A percentile compares a stretch with the other conserved stretches of the same genome.
Conservation (phyloP, 441 rosid species). For the Hura crepitans region DNA sequence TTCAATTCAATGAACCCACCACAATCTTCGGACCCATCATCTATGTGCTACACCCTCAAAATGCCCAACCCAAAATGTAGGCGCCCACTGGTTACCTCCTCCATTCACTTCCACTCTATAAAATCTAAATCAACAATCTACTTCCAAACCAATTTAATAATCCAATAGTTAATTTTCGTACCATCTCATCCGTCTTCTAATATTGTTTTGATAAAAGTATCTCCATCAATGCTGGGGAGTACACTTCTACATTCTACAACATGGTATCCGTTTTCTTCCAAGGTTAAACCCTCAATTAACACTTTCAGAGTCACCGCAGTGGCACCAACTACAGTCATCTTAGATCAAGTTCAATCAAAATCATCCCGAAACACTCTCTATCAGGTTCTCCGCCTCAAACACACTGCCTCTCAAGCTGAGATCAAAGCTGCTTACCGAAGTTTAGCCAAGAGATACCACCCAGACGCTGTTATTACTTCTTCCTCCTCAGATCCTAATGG, state of each 20-base stretch:
- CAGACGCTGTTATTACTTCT: constrained; percentile 14
- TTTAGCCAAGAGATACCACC: constrained; percentile 36
- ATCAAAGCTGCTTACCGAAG: constrained; percentile 34
- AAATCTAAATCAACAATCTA: too few species aligned
- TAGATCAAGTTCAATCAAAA: too few species aligned
- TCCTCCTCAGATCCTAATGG: neutral
- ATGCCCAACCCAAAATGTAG: too few species aligned
- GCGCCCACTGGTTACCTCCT: too few species aligned
- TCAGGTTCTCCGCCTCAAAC: constrained; percentile 26
- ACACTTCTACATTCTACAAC: neutral
- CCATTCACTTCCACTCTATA: neutral
- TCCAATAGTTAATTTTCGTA: neutral
- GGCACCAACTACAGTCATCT: constrained; percentile 2
- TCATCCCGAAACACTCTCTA: constrained; percentile 8
- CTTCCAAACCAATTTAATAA: too few species aligned
- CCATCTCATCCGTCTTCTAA: too few species aligned
- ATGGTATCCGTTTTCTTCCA: neutral
- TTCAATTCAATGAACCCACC: too few species aligned
- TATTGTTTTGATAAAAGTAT: too few species aligned
- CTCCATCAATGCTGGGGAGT: neutral
- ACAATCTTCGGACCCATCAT: too few species aligned
- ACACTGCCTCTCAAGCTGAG: constrained; percentile 24
- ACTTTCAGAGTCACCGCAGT: neutral
- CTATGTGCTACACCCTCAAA: too few species aligned
- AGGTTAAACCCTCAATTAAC: too few species aligned